Base-by-base conservation (phyloP, 371 early-diverging fungal species). In the Dichotomocladium elegans region DNA sequence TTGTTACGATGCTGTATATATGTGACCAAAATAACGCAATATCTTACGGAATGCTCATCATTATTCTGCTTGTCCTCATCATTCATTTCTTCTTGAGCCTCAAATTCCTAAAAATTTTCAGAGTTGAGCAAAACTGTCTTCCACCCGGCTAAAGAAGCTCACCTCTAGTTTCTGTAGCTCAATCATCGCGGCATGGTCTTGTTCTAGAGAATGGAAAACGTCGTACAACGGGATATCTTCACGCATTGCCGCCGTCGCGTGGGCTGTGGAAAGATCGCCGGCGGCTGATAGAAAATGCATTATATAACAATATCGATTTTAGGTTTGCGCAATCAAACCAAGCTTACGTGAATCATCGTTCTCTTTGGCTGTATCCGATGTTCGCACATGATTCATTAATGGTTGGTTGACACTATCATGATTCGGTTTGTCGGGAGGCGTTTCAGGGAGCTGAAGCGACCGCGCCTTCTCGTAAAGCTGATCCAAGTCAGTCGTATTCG, bases 191-290 rank as follows among this genome's bases (percentile, higher is more conserved):
- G 82, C 80, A 35, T 71, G 70, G 63, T 93, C 89, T 54, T 84
- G 73, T 56, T 95, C 95, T 27, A 92, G 65, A 4, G 90, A 87
- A 57, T 88, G 88, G 61, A 83, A 93, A 31, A 89, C 66, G 46
- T 85, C 87, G 58, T 76, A 78, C 3, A 88, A 58, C 12, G 88
- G 86, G n/a, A 79, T 30, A 26, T 56, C 46, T n/a, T 31, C 40
- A 24, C 35, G 37, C 7, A 37, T 37, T n/a, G n/a, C n/a, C n/a
- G n/a, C n/a, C n/a, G n/a, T n/a, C n/a, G n/a, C n/a, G n/a, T n/a
- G n/a, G n/a, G n/a, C n/a, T n/a, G n/a, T n/a, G n/a, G n/a, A n/a
- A n/a, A n/a, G n/a, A n/a, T n/a, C n/a, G n/a, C n/a, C n/a, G n/a
- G n/a, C n/a, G n/a, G n/a, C n/a, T n/a, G n/a, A n/a, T n/a, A n/a